A percentile compares a stretch with the other conserved stretches of the same genome.
These are phyloP conservation scores for Metarhizium robertsii DNA, from an alignment of 2,329 filamentous ascomycete genomes.

Conservation along the genomic window DNA sequence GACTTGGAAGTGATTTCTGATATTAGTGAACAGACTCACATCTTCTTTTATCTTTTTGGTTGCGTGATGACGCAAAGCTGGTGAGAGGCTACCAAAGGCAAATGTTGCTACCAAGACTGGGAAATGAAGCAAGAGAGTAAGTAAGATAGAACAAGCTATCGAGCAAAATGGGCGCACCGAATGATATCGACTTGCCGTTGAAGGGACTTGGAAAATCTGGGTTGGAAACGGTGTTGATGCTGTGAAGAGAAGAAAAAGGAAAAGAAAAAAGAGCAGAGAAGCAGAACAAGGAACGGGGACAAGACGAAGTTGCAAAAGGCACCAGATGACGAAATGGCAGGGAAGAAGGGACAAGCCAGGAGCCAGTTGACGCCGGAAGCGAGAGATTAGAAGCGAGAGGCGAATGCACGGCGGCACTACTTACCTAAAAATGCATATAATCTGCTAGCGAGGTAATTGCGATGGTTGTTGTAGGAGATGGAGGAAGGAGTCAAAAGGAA, in stretches of 20 bases:
- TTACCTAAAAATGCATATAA: conserved; percentile 11
- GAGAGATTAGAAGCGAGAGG: conserved; percentile 8
- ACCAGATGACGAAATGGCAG: background rate
- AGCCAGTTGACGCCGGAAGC: conserved; percentile 7
- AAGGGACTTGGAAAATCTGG: conserved; percentile 29
- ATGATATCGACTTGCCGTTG: conserved; percentile 19
- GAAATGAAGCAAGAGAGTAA: conserved; percentile 49
- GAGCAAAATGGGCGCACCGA: conserved; percentile 41
- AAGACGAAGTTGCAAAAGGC: conserved; percentile 3
- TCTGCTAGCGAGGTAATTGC: conserved; percentile 11
- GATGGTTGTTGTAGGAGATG: conserved; percentile 11
- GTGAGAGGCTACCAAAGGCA: conserved; percentile 24
- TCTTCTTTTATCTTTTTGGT: conserved; percentile 14
- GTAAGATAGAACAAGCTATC: conserved; percentile 51
- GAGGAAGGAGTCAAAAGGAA: conserved; percentile 9
- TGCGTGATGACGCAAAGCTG: conserved; percentile 19
- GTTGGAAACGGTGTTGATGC: conserved; percentile 32
- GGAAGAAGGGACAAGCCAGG: conserved; percentile 1
- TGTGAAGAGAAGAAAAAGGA: conserved; percentile 24
- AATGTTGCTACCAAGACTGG: conserved; percentile 42
- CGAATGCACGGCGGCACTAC: background rate
- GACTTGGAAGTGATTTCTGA: background rate
- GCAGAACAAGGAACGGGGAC: conserved; percentile 6
- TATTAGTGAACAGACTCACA: conserved; percentile 14
- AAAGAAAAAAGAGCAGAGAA: conserved; percentile 11